A percentile compares a stretch with the other conserved stretches of the same genome.
Conservation (phyloP, 2,329 filamentous ascomycete species). For the Orbilia quercus region DNA sequence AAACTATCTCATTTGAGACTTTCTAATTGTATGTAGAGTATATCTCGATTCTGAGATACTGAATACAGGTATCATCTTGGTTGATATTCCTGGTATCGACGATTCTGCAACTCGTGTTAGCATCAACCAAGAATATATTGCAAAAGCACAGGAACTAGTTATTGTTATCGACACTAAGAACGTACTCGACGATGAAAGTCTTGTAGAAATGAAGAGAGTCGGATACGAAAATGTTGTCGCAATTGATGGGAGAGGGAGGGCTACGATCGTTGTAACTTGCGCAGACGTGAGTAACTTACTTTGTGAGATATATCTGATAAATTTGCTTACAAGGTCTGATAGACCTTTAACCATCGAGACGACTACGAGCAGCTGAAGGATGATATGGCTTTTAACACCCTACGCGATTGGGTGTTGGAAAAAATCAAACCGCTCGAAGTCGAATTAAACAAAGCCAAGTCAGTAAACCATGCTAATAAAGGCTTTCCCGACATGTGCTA, state of each 20-base stretch:
- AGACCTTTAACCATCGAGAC: background rate
- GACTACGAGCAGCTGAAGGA: slow-evolving; percentile 2
- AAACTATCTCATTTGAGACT: background rate
- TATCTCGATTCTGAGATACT: slow-evolving; percentile 34
- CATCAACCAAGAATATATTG: slow-evolving; percentile 20
- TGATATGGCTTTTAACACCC: background rate
- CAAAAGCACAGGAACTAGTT: slow-evolving; percentile 26
- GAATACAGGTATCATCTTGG: slow-evolving; percentile 23
- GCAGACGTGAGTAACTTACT: slow-evolving; percentile 12
- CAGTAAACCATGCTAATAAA: background rate
- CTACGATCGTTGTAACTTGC: slow-evolving; percentile 15
- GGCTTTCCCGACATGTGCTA: too few relatives aligned
- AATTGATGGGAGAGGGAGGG: slow-evolving; percentile 19
- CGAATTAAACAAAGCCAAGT: background rate
- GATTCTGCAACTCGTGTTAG: slow-evolving; percentile 1
- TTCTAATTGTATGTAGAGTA: slow-evolving; percentile 13
- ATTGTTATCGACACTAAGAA: slow-evolving; percentile 10
- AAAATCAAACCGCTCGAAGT: background rate
- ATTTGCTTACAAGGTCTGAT: background rate
- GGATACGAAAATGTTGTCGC: slow-evolving; percentile 25
- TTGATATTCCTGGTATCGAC: slow-evolving; percentile 46
- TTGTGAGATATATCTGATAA: background rate
- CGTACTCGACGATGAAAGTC: background rate
- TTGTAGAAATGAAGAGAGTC: background rate
- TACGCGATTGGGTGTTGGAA: background rate